Conservation (phyloP, 495 filamentous ascomycete genomes). For the Hypoxylon intermedium region DNA sequence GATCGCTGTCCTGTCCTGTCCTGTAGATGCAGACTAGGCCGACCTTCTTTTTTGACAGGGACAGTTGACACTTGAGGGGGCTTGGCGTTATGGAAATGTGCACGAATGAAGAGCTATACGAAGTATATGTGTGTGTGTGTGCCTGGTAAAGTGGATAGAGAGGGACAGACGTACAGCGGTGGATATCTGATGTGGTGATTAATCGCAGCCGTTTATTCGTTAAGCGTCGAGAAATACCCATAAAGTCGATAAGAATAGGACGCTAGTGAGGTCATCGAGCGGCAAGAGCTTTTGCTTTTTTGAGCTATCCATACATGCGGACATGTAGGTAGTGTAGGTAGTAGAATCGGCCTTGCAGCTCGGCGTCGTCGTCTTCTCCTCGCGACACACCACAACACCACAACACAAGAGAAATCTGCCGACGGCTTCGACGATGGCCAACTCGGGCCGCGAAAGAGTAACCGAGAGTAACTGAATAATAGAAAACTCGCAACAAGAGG, state of each 20-base stretch:
- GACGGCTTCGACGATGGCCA: too few species aligned
- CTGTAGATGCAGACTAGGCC: not conserved
- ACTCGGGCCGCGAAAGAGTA: too few species aligned
- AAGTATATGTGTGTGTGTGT: conserved; percentile 40
- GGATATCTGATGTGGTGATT: conserved; percentile 36
- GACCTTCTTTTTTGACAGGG: conserved; percentile 22
- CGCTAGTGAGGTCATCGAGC: conserved; percentile 41
- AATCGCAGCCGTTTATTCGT: conserved; percentile 32
- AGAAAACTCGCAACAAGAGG: too few species aligned
- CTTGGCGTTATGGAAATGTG: conserved; percentile 41
- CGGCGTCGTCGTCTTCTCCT: too few species aligned
- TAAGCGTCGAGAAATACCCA: conserved; percentile 12
- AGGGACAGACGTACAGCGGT: conserved; percentile 31
- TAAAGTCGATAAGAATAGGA: conserved; percentile 23
- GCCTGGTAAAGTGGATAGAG: conserved; percentile 47
- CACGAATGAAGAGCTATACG: conserved; percentile 42
- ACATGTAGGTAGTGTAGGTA: not conserved
- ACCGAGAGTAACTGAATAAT: too few species aligned
- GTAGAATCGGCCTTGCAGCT: too few species aligned
- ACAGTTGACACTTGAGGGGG: conserved; percentile 33
- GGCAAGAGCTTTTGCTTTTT: not conserved
- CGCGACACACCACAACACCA: too few species aligned
- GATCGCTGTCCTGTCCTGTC: not conserved
- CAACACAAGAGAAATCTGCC: too few species aligned
- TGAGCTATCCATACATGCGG: too few species aligned